Evolutionary conservation across 768 basidiomycete genomes (phyloP).

Genomic region (Saitozyma podzolica): DNA sequence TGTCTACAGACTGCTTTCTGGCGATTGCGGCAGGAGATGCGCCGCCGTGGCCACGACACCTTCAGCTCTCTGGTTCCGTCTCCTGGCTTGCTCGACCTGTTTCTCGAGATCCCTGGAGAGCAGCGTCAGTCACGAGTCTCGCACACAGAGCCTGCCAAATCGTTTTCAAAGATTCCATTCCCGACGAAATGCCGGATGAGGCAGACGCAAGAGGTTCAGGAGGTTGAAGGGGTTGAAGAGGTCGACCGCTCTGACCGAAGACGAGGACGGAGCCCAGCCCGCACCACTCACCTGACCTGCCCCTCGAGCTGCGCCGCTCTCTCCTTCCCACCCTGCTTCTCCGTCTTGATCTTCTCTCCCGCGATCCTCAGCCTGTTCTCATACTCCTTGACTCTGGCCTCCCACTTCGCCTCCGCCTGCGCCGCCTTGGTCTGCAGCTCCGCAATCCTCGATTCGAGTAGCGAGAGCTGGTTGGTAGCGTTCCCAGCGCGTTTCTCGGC

Average conservation of each 20-base stretch:
- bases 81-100: slow-evolving; percentile 76
- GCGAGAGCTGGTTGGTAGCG: slow-evolving; percentile 76
- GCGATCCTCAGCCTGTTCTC: slow-evolving; percentile 75
- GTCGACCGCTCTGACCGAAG: no score
- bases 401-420: slow-evolving; percentile 83
- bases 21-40: slow-evolving; percentile 13
- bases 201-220: not conserved
- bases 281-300: slow-evolving; percentile 44
- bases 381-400: slow-evolving; percentile 90
- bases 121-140: not conserved
- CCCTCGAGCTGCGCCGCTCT: slow-evolving; percentile 48
- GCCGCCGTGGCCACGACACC: slow-evolving; percentile 41
- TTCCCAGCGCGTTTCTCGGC: slow-evolving; percentile 86
- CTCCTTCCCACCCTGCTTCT: slow-evolving; percentile 92
- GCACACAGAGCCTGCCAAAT: no score
- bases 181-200: not conserved
- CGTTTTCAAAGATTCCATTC: not conserved
- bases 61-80: slow-evolving; percentile 57
- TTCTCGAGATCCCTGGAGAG: slow-evolving; percentile 67
- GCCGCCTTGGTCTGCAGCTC: slow-evolving; percentile 69
- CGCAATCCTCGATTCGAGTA: slow-evolving; percentile 81
- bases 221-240: not conserved
- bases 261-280: no score
- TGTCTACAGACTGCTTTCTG: no score
- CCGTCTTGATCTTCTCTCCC: slow-evolving; percentile 88